Percentiles rank a stretch among this genome's conserved stretches.
These are phyloP conservation scores for Claviceps quebecensis DNA, from an alignment of 2,329 filamentous ascomycete genomes.

Conservation along the genomic window DNA sequence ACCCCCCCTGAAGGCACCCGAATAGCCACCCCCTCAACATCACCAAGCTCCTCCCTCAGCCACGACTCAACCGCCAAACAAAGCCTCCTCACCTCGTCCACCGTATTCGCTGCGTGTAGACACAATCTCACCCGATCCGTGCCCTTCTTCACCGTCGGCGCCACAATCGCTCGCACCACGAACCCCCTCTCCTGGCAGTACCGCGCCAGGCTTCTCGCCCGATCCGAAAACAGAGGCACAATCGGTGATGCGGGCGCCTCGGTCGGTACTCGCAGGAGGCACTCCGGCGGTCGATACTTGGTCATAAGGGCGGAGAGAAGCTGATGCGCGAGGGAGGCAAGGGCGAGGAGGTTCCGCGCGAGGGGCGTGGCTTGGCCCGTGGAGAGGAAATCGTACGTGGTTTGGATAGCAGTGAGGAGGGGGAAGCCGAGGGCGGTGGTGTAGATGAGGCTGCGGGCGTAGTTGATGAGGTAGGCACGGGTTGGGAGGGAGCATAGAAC, in stretches of 20 bases:
- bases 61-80: slow-evolving; percentile 33
- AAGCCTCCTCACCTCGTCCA: slow-evolving; percentile 40
- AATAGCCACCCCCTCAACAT: neutral
- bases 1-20: no score
- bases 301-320: slow-evolving; percentile 27
- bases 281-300: slow-evolving; percentile 5
- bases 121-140: slow-evolving; percentile 52
- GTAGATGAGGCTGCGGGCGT: slow-evolving; percentile 62
- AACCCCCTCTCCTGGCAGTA: slow-evolving; percentile 46
- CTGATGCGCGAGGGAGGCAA: slow-evolving; percentile 26
- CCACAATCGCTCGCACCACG: slow-evolving; percentile 50
- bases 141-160: slow-evolving; percentile 51
- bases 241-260: slow-evolving; percentile 43
- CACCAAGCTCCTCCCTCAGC: slow-evolving; percentile 15
- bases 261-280: slow-evolving; percentile 22
- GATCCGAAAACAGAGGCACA: slow-evolving; percentile 44
- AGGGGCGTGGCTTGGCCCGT: slow-evolving; percentile 30
- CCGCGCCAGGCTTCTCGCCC: slow-evolving; percentile 43
- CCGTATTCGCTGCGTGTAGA: slow-evolving; percentile 52
- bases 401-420: slow-evolving; percentile 42
- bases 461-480: slow-evolving; percentile 57
- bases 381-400: slow-evolving; percentile 42
- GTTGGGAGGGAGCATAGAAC: slow-evolving; percentile 47
- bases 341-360: slow-evolving; percentile 17
- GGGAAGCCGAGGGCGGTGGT: slow-evolving; percentile 55